Evolutionary conservation across 2,329 filamentous ascomycete genomes (phyloP).

Genomic region (Talaromyces sp.): DNA sequence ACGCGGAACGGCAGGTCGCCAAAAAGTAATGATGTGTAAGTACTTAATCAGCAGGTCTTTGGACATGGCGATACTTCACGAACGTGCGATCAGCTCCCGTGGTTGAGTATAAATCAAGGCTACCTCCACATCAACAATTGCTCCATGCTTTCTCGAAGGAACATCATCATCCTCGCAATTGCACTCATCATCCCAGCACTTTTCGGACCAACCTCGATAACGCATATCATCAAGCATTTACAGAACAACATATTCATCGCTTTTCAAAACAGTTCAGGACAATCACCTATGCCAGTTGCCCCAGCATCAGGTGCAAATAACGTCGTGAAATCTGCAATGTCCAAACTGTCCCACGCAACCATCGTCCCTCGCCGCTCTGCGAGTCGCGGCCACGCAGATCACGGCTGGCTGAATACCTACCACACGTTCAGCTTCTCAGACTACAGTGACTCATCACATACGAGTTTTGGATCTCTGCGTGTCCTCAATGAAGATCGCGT

Average conservation of each 20-base stretch:
- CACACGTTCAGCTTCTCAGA: slow-evolving; percentile 80
- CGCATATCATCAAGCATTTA: not conserved
- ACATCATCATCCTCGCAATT: slow-evolving; percentile 5
- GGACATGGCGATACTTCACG: slow-evolving; percentile 8
- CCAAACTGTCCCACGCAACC: slow-evolving; percentile 64
- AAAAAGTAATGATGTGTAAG: slow-evolving; percentile 4
- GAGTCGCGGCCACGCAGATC: slow-evolving; percentile 70
- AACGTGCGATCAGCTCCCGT: not conserved
- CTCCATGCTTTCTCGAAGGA: slow-evolving; percentile 7
- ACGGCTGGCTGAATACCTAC: slow-evolving; percentile 84
- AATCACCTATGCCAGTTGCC: not conserved
- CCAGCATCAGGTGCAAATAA: not conserved
- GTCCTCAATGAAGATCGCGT: slow-evolving; percentile 90
- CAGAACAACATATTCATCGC: not conserved
- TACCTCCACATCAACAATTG: not conserved
- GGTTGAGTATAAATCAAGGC: not conserved
- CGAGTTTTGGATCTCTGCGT: slow-evolving; percentile 69
- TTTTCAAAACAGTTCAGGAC: not conserved
- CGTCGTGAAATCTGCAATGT: slow-evolving; percentile 48
- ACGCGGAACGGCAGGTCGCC: not conserved
- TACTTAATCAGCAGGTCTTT: not conserved
- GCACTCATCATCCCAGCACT: slow-evolving; percentile 12
- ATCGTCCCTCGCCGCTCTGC: slow-evolving; percentile 71
- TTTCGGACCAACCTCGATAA: not conserved
- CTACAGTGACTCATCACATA: slow-evolving; percentile 64